Evolutionary conservation across 441 rosid genomes (phyloP).

Genomic region (Gossypium davidsonii): DNA sequence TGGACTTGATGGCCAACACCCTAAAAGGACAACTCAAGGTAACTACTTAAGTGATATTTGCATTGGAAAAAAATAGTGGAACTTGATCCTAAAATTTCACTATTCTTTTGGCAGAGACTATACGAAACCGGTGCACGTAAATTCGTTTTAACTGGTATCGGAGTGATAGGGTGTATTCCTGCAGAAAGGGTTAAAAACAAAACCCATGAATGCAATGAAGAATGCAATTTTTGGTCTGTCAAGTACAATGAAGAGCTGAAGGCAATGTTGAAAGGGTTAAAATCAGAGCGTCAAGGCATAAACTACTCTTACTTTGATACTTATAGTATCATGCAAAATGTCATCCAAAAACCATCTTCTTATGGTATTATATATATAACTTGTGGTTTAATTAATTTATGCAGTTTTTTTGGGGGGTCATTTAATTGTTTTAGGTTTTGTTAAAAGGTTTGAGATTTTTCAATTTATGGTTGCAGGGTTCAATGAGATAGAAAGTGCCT

Average conservation of each 20-base stretch:
- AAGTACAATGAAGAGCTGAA: constrained; percentile 38
- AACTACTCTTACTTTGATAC: constrained; percentile 51
- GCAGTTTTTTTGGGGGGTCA: not conserved
- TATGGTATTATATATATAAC: constrained; percentile 32
- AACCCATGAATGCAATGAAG: constrained; percentile 41
- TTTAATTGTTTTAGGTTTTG: not conserved
- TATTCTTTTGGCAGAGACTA: constrained; percentile 35
- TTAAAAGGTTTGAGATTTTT: not conserved
- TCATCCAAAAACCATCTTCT: constrained; percentile 41
- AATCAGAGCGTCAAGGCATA: constrained; percentile 35
- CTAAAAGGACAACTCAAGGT: constrained; percentile 58
- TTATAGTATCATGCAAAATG: constrained; percentile 28
- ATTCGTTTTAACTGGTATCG: constrained; percentile 43
- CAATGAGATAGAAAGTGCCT: constrained; percentile 54
- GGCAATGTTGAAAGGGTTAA: constrained; percentile 36
- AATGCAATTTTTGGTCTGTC: constrained; percentile 30
- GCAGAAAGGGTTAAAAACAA: constrained; percentile 34
- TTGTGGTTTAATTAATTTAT: not conserved
- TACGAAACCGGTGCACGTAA: constrained; percentile 49
- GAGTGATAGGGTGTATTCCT: constrained; percentile 56
- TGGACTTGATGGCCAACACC: constrained; percentile 34
- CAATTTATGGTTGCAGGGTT: constrained; percentile 36
- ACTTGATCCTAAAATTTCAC: not conserved
- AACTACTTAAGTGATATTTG: not conserved
- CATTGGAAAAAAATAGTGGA: not conserved